Conservation (phyloP, 2,329 filamentous ascomycete genomes). For the Ceratocystis lukuohia region DNA sequence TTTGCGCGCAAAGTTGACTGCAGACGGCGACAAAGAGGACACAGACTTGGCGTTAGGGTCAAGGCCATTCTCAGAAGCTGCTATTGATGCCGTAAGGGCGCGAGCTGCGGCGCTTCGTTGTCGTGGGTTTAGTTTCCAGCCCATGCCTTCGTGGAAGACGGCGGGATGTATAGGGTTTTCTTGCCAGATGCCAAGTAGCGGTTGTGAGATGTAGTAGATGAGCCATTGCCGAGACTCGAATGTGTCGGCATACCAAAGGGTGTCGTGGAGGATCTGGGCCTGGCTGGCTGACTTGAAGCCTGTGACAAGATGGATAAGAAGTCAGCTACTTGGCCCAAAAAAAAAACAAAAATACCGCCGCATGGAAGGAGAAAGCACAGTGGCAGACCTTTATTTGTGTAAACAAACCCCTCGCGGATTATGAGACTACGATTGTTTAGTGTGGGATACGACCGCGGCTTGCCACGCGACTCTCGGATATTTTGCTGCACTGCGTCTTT, state of each 20-base stretch:
- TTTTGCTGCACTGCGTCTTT: constrained; percentile 34
- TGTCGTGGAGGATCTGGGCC: constrained; percentile 71
- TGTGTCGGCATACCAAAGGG: constrained; percentile 78
- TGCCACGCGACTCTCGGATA: constrained; percentile 74
- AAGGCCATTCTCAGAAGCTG: constrained; percentile 26
- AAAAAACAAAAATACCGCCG: not conserved
- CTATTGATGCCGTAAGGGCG: constrained; percentile 12
- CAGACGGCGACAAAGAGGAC: constrained; percentile 19
- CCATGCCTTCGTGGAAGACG: constrained; percentile 35
- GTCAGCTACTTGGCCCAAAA: not conserved
- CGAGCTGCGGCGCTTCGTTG: constrained; percentile 21
- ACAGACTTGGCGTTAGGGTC: not conserved
- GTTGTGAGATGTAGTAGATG: constrained; percentile 87
- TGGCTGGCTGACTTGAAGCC: constrained; percentile 88
- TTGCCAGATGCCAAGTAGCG: constrained; percentile 73
- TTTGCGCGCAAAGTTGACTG: constrained; percentile 36
- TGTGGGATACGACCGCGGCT: constrained; percentile 88
- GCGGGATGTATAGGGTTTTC: constrained; percentile 59
- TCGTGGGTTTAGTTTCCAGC: constrained; percentile 25
- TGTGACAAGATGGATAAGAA: constrained; percentile 27
- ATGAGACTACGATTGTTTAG: constrained; percentile 87
- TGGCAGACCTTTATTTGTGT: constrained; percentile 79
- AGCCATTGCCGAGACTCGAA: constrained; percentile 88
- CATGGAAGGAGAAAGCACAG: not conserved
- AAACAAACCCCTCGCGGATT: constrained; percentile 83